These are phyloP conservation scores for Lagenidium sp. DNA, from an alignment of 352 stramenopile species.

Conservation along the genomic window DNA sequence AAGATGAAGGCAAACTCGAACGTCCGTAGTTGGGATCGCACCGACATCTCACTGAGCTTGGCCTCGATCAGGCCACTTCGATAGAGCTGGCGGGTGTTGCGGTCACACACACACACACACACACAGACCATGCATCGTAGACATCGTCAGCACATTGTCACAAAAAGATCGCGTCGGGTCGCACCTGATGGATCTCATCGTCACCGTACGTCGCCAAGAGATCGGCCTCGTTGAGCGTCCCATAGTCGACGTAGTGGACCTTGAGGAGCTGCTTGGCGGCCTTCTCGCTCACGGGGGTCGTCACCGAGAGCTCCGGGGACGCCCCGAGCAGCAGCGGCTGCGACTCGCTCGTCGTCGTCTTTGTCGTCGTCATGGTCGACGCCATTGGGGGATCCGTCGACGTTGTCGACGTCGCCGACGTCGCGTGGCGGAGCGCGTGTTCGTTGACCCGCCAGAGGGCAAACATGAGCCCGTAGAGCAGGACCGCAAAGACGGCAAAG, in stretches of 20 bases:
- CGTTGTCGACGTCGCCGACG: too few species aligned
- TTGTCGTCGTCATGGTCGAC: neutral
- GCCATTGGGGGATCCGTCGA: too few species aligned
- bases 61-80: constrained; percentile 18
- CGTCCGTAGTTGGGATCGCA: constrained; percentile 57
- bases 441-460: constrained; percentile 77
- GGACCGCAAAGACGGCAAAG: constrained; percentile 27
- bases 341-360: neutral
- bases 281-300: constrained; percentile 14
- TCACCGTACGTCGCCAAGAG: constrained; percentile 4
- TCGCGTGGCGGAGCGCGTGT: constrained; percentile 15
- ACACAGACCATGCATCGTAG: too few species aligned
- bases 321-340: neutral
- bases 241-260: constrained; percentile 15
- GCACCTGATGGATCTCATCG: constrained; percentile 13
- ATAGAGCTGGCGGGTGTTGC: too few species aligned
- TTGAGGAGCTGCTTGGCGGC: constrained; percentile 17
- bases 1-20: constrained; percentile 80
- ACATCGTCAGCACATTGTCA: too few species aligned
- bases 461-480: constrained; percentile 53
- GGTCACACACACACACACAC: too few species aligned
- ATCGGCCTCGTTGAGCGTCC: constrained; percentile 11
- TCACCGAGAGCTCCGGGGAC: constrained; percentile 7
- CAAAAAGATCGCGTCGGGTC: too few species aligned
- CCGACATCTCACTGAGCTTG: constrained; percentile 33